Percentiles rank a stretch among this genome's conserved stretches.
Evolutionary conservation across 192 early-diverging fungal genomes (phyloP).

Genomic region (Podochytrium sp.): DNA sequence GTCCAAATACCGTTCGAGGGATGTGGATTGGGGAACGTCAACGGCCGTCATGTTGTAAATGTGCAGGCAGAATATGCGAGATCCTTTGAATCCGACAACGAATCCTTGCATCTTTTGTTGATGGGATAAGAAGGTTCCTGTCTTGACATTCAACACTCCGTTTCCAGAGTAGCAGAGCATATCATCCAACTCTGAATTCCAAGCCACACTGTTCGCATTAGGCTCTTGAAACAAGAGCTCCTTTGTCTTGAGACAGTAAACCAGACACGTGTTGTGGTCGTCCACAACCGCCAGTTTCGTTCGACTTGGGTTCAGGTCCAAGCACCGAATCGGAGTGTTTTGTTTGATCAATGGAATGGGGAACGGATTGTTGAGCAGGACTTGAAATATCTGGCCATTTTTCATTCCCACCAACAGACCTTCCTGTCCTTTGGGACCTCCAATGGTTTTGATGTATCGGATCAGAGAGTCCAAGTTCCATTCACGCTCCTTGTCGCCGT

Average conservation of each 20-base stretch:
- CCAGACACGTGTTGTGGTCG: constrained; percentile 56
- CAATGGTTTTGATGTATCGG: constrained; percentile 61
- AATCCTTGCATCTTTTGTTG: constrained; percentile 61
- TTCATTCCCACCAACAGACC: constrained; percentile 60
- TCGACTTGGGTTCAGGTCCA: constrained; percentile 54
- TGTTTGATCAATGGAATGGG: constrained; percentile 57
- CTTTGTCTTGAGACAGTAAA: constrained; percentile 54
- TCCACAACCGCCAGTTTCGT: constrained; percentile 61
- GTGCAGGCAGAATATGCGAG: constrained; percentile 56
- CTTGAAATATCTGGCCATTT: constrained; percentile 55
- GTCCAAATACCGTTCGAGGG: constrained; percentile 56
- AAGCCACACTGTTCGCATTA: constrained; percentile 57
- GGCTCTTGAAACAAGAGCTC: constrained; percentile 65
- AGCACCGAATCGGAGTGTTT: constrained; percentile 46
- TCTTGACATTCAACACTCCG: constrained; percentile 55
- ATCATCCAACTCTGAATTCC: constrained; percentile 62
- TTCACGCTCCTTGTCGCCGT: constrained; percentile 57
- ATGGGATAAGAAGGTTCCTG: constrained; percentile 50
- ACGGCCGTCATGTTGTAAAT: constrained; percentile 54
- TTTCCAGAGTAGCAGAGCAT: constrained; percentile 59
- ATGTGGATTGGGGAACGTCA: constrained; percentile 55
- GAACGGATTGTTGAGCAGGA: constrained; percentile 64
- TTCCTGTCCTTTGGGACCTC: constrained; percentile 57
- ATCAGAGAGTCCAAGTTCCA: constrained; percentile 60
- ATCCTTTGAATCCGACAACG: constrained; percentile 64